Percentiles rank a stretch among this genome's conserved stretches.
These are phyloP conservation scores for Straminergon stramineum DNA, from an alignment of 225 moss, liverwort and hornwort species.

Conservation along the genomic window DNA sequence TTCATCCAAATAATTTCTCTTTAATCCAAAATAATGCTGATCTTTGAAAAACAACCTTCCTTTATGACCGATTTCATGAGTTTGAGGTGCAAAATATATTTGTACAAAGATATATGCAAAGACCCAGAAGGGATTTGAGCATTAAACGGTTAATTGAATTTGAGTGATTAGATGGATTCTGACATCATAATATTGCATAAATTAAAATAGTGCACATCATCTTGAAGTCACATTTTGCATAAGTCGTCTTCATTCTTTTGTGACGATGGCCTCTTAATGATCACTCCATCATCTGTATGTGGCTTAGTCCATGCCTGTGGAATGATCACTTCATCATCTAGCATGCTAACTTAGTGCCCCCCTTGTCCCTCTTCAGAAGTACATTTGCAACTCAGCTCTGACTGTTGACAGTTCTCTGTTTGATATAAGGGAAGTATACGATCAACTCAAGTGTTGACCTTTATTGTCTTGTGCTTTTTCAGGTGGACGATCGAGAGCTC, in stretches of 20 bases:
- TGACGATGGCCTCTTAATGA: not conserved
- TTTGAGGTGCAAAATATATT: not conserved
- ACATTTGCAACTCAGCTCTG: not conserved
- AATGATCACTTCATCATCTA: not conserved
- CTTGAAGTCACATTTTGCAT: not conserved
- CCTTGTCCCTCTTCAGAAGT: not conserved
- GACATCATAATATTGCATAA: not conserved
- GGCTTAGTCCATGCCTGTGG: not conserved
- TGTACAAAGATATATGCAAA: not conserved
- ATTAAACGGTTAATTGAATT: not conserved
- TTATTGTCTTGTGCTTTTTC: not conserved
- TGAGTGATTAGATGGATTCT: not conserved
- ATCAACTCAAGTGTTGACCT: not conserved
- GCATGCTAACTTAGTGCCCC: not conserved
- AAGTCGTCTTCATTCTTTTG: not conserved
- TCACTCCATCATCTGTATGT: not conserved
- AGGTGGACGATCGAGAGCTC: slow-evolving; percentile 52
- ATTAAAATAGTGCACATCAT: not conserved
- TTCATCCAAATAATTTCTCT: not conserved
- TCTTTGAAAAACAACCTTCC: not conserved
- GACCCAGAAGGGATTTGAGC: not conserved
- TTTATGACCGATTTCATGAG: not conserved
- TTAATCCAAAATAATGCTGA: not conserved
- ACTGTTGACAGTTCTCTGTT: not conserved
- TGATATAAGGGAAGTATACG: not conserved